Percentiles rank a stretch among this genome's conserved stretches.
Conservation (phyloP, 495 filamentous ascomycete genomes). For the Astrocystis sublimbata region DNA sequence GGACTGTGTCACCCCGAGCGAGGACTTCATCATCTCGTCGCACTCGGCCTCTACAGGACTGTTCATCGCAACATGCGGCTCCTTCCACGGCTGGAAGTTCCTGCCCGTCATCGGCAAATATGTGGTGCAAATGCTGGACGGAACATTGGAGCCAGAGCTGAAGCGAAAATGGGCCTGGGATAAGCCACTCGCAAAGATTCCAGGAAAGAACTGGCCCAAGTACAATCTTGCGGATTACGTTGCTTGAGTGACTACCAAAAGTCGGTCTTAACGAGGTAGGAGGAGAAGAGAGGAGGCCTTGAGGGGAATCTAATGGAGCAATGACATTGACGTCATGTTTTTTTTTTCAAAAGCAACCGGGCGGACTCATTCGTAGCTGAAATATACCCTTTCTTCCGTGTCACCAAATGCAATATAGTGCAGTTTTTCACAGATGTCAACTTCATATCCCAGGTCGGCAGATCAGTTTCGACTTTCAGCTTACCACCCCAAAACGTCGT, state of each 20-base stretch:
- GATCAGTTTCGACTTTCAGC: constrained; percentile 4
- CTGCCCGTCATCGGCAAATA: constrained; percentile 61
- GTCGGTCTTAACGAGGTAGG: neutral
- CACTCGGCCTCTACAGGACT: constrained; percentile 53
- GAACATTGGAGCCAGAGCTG: constrained; percentile 44
- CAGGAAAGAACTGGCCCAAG: constrained; percentile 23
- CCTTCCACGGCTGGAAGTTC: constrained; percentile 61
- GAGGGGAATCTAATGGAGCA: neutral
- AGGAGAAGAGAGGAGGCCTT: neutral
- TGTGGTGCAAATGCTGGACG: constrained; percentile 57
- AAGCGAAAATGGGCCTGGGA: constrained; percentile 55
- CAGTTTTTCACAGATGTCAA: neutral
- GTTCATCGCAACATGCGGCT: constrained; percentile 48
- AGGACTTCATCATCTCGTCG: constrained; percentile 59
- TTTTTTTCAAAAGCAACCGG: neutral
- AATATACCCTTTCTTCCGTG: constrained; percentile 11
- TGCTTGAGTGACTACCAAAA: neutral
- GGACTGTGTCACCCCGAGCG: constrained; percentile 45
- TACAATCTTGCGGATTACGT: constrained; percentile 19
- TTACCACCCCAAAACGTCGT: too few relatives aligned
- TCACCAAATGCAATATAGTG: constrained; percentile 1
- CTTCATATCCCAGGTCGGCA: neutral
- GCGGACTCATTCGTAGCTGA: neutral
- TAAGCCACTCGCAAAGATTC: constrained; percentile 21
- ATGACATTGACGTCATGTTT: neutral